phyloP scores from a whole-genome alignment of 805 yeast species.

The Metschnikowia borealis region DNA sequence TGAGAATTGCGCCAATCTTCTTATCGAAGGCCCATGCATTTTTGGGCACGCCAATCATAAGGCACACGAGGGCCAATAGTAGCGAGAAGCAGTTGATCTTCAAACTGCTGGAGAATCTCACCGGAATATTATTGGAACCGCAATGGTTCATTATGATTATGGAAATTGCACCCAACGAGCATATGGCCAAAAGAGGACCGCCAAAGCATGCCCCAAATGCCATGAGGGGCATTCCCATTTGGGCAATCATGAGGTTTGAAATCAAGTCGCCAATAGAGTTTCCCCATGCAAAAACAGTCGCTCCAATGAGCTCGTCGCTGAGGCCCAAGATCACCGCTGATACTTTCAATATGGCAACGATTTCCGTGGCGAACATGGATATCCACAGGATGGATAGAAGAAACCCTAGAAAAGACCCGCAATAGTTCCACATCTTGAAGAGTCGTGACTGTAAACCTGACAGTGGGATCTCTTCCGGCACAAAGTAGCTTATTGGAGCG shows the following conservation, averaged over 20 bases:
- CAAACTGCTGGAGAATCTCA: constrained; percentile 13
- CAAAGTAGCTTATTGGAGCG: not conserved
- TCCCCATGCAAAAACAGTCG: constrained; percentile 88
- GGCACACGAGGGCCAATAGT: constrained; percentile 9
- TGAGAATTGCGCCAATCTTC: constrained; percentile 29
- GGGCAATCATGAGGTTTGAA: constrained; percentile 75
- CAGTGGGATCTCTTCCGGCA: not conserved
- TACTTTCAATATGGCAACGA: constrained; percentile 60
- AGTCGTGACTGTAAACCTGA: not conserved
- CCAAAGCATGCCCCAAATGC: constrained; percentile 97
- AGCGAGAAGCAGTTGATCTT: constrained; percentile 13
- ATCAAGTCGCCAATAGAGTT: constrained; percentile 89
- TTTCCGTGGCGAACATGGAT: constrained; percentile 62
- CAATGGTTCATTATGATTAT: constrained; percentile 11
- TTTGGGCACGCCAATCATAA: constrained; percentile 11
- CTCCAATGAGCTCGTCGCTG: constrained; percentile 77
- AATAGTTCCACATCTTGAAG: constrained; percentile 16
- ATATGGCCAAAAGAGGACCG: constrained; percentile 76
- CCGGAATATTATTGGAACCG: constrained; percentile 4
- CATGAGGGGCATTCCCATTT: constrained; percentile 79
- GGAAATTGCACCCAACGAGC: constrained; percentile 72
- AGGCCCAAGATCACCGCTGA: constrained; percentile 57
- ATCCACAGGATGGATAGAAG: constrained; percentile 63
- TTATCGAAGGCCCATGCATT: constrained; percentile 32
- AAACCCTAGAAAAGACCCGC: constrained; percentile 56